Evolutionary conservation across 257 asterid species (phyloP).

Genomic region (Solanum appendiculatum): DNA sequence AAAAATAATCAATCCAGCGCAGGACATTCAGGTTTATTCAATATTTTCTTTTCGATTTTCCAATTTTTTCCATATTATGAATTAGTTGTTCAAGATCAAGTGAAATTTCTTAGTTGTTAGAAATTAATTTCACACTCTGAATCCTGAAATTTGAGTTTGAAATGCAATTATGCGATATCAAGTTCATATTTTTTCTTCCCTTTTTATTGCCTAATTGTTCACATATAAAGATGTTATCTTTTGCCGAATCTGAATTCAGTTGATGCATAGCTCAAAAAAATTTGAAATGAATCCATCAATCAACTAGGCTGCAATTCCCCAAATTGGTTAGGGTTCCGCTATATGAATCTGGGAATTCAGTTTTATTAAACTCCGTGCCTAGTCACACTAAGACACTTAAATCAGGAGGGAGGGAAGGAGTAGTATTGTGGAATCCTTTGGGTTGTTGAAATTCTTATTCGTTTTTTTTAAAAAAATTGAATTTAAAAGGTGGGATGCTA

Average conservation of each 20-base stretch:
- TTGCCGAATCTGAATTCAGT: background rate
- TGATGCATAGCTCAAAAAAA: background rate
- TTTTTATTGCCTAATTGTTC: background rate
- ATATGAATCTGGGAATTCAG: background rate
- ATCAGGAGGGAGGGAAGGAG: background rate
- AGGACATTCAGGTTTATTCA: background rate
- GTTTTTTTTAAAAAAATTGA: background rate
- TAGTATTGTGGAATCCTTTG: background rate
- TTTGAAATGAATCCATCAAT: background rate
- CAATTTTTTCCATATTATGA: background rate
- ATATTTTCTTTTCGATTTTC: background rate
- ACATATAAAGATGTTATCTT: background rate
- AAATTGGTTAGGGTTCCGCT: background rate
- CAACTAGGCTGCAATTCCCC: background rate
- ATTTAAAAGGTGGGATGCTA: background rate
- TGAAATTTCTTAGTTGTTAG: background rate
- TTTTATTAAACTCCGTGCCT: background rate
- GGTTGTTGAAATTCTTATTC: background rate
- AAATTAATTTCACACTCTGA: background rate
- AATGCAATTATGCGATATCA: background rate
- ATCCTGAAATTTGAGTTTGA: background rate
- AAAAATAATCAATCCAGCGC: background rate
- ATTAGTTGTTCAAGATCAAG: background rate
- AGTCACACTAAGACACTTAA: background rate
- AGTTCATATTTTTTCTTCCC: background rate